Base-by-base conservation (phyloP, 2,329 filamentous ascomycete genomes). In the Fonsecaea multimorphosa region DNA sequence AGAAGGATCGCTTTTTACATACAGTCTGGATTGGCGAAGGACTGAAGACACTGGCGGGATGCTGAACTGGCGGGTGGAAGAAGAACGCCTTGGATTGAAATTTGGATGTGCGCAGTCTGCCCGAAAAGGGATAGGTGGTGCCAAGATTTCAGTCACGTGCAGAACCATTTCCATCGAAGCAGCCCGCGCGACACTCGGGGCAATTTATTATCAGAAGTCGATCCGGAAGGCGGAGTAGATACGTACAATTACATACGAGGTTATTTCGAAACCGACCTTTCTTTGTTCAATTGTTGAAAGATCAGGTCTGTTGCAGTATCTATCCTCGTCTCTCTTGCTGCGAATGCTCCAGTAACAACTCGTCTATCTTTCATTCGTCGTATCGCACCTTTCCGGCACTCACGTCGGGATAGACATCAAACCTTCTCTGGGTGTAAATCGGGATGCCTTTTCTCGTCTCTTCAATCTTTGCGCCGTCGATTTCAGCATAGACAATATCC, bases 331-430 rank as follows among this genome's bases (percentile, higher is more conserved):
- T 49, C 27, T 16, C 11, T 14, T 49, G 38, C 40, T 49, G 19
- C 11, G 19, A 6, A 9, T 16, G 9, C 27, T 7, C n/a, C n/a
- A 9, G 16, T 27, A 34, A 54, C 6, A 14, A 54, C 31, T n/a
- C 11, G 1, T 22, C 16, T 16, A 19, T 27, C 19, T 49, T 36
- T 60, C 46, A 60, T 31, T 81, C 78, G 46, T 81, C 76, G 71
- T 76, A 79, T 32, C 72, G 77, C 6, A 78, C 71, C 64, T 83
- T 80, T 1, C 86, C 89, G 73, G 86, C 79, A 73, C 88, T 93
- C 34, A 99, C 87, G 82, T 99, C 93, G 0, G 92, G 91, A 78
- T 99, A 99, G 22, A 99, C 90, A 78, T 99, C 95, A 76, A 97
- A 99, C 71, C 95, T 84, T 73, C 95, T 85, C 84, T 99, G 95